Base-by-base conservation (phyloP, 805 yeast species). In the Spencermartinsiella europaea region DNA sequence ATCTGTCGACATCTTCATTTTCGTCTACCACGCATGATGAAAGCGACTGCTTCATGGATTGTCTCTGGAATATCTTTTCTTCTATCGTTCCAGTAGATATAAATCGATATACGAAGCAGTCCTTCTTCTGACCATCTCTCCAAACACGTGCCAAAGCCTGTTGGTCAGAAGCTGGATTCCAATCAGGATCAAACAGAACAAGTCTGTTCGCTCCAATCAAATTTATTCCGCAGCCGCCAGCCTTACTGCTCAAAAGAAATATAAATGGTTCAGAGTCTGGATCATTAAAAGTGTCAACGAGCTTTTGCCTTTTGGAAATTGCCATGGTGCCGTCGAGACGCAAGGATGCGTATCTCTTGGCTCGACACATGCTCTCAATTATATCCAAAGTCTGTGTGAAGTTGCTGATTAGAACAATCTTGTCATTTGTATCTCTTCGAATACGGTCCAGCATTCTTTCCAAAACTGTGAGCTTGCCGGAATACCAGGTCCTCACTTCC, bases 81-180 rank as follows among this genome's bases (percentile, higher is more conserved):
- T 91, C 99, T 45, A 91, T 93, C 1, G 96, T 80, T 10, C 99
- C 99, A 0, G 98, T 89, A 4, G 95, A 77, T 47, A 91, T 90
- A 56, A 93, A 90, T 55, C 99, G 73, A 65, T 93, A 93, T 35
- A 91, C 93, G 59, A 84, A 91, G 69, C 99, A 93, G 64, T 86
- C 95, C 65, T 91, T 93, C 73, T 86, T 91, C 62, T 91, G 99
- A 0, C 99, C 99, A 68, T 93, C 99, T 73, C 99, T 81, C 98
- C 98, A 93, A 3, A 93, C 96, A 65, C 99, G 77, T 0, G 98
- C 98, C 51, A 93, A 72, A 0, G 98, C 98, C 67, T 91, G 99
- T 63, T 93, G 98, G 62, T 91, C 99, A 1, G 96, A 83, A 0
- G 99, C 98, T 0, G 99, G 99, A 60, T 91, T 91, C 99, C 99